Base-by-base conservation (phyloP, 2,329 filamentous ascomycete species). In the Neonectria hederae region DNA sequence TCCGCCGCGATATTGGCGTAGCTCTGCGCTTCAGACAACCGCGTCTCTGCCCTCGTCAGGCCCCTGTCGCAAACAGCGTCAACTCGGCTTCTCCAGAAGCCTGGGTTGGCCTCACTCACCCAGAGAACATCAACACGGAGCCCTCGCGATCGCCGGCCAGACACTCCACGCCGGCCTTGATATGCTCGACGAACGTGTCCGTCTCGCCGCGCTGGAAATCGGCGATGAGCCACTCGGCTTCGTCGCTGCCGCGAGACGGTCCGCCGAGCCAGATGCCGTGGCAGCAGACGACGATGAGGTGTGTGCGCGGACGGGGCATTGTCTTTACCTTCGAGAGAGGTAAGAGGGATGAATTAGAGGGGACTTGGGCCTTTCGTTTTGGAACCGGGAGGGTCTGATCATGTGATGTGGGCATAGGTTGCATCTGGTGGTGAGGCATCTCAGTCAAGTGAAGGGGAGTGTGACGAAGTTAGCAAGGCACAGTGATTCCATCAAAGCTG, bases 271-370 rank as follows among this genome's bases (percentile, higher is more conserved):
- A 97, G 62, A 95, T 92, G 28, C 89, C 92, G 79, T 97, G 93
- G 76, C 93, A 94, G 81, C 93, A 96, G 54, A 97, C 90, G 52
- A 97, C 81, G 55, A 97, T 87, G 11, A 97, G 84, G 68, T 92
- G 85, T 5, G 77, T 78, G 28, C 81, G 79, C 0, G 66, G 45
- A 35, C 63, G 64, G 57, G 62, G 24, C 63, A 69, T 70, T 45
- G 24, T 65, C 46, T 14, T 35, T 22, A 5, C 11, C 32, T 43
- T 13, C 2, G n/a, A 22, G n/a, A 32, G 42, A 40, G n/a, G 21
- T 58, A 5, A 5, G 38, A 56, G 24, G 14, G 9, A 45, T 35
- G 49, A 6, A n/a, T 32, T 14, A n/a, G n/a, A n/a, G n/a, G n/a
- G n/a, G n/a, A 46, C 46, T 5, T 14, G 58, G 26, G 17, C 7